These are phyloP conservation scores for Fusarium sp. DNA, from an alignment of 2,329 filamentous ascomycete species.

Conservation along the genomic window DNA sequence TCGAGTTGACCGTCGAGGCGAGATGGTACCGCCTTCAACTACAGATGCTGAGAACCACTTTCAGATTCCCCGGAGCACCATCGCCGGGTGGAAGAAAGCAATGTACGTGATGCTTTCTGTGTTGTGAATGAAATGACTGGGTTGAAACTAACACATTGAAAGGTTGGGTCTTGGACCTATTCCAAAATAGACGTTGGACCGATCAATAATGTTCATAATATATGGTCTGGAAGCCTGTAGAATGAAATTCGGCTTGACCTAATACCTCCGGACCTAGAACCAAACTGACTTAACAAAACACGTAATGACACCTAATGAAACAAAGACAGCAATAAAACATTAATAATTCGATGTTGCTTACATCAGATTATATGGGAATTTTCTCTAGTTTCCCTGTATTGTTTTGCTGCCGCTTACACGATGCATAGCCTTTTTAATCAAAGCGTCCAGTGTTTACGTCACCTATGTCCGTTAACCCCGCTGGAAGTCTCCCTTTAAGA, in stretches of 20 bases:
- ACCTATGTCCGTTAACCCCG: conserved; percentile 44
- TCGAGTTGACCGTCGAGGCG: conserved; percentile 1
- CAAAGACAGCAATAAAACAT: background rate
- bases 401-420: conserved; percentile 17
- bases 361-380: background rate
- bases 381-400: background rate
- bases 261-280: background rate
- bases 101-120: background rate
- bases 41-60: conserved; percentile 23
- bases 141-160: background rate
- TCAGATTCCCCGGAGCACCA: conserved; percentile 25
- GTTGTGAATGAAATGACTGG: too few species aligned
- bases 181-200: background rate
- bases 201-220: background rate
- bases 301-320: background rate
- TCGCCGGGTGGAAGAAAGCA: conserved; percentile 18
- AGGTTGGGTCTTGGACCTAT: conserved; percentile 19
- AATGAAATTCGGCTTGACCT: background rate
- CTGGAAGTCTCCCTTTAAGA: conserved; percentile 6
- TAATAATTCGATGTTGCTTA: conserved; percentile 22
- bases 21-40: conserved; percentile 15
- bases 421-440: background rate
- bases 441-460: conserved; percentile 25
- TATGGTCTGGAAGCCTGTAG: too few species aligned
- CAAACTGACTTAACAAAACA: background rate